Base-by-base conservation (phyloP, 2,329 filamentous ascomycete species). In the Hymenoscyphus infarciens region DNA sequence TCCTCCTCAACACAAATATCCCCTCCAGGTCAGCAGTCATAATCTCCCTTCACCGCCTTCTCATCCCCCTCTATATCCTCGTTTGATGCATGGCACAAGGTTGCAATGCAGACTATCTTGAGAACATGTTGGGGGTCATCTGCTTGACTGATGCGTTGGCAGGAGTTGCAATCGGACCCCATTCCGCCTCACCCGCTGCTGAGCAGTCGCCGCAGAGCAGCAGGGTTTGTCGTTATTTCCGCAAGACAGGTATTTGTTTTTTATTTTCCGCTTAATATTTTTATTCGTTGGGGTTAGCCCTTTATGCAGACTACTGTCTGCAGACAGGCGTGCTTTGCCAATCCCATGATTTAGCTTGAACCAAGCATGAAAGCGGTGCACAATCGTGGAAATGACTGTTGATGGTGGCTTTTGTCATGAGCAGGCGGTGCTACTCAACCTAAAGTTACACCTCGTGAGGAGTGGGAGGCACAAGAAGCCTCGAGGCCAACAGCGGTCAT, bases 191-290 rank as follows among this genome's bases (percentile, higher is more conserved):
- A 64, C 66, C 64, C 65, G 64, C 61, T 63, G 60, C 27, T 58
- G 39, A 62, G 45, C 65, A 64, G 61, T 61, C 64, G 61, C 57
- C 64, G 61, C 57, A 54, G 52, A 69, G 68, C 58, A 63, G 63
- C 59, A 69, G 69, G 70, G 64, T 71, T 63, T 74, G 71, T 66
- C 67, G 70, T 58, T 73, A 72, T 65, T 73, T 72, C 64, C 61
- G 63, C 62, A 67, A 61, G 65, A 61, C 66, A 68, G 69, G 71
- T 72, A 72, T 66, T 66, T 65, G 16, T 35, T 64, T 57, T 56
- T 60, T 19, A 39, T 61, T 61, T 54, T 57, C 45, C 52, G 25
- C 35, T 29, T 49, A 73, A 69, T 71, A 68, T 74, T 73, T 71
- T 67, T 53, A 73, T 72, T 72, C 70, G 68, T 57, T 45, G 38